Evolutionary conservation across 768 basidiomycete species (phyloP), one percentile per base, ranked within the genome.

Genomic region (Suillus americanus): DNA sequence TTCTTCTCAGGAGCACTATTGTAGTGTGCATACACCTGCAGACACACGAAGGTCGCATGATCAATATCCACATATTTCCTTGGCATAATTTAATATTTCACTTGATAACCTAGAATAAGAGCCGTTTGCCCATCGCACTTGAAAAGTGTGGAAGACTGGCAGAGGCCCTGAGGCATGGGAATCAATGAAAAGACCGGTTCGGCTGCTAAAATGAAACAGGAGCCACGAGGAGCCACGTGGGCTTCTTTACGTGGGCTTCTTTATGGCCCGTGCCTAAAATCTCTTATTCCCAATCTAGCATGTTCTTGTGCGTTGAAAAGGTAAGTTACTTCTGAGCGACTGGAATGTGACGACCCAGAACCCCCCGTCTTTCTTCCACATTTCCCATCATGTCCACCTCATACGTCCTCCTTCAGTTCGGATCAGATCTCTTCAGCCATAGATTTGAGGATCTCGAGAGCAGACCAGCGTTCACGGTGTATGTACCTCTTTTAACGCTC

Each of bases 401-500:
- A 35, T 83, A 84, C 67, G 75, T 84, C 33, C 83, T 91, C 59
- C 78, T 86, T 60, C 89, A 91, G 72, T 89, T 81, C 70, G 87
- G 85, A n/a, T 78, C 81, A 55, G 84, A 91, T 71, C 85, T 85
- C 0, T 86, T 88, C 75, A 82, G 80, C 51, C 83, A 85, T 62
- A 76, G 76, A 38, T 91, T 86, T 68, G 82, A 87, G 72, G 90
- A 92, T 73, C 72, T 83, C 12, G 88, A 90, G 66, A 82, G 83
- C 40, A 81, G 85, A 41, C 77, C 79, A 28, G 91, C 90, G 1
- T 92, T 91, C 73, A 84, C 88, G 1, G 74, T 91, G 90, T 91
- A 73, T 66, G 90, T 79, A 1, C 14, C 5, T 61, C 12, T 53
- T 12, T 57, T 25, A 8, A 12, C 51, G 20, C 63, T 46, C 13